Evolutionary conservation across 2,329 filamentous ascomycete species (phyloP).

Genomic region (Apiospora koreana): DNA sequence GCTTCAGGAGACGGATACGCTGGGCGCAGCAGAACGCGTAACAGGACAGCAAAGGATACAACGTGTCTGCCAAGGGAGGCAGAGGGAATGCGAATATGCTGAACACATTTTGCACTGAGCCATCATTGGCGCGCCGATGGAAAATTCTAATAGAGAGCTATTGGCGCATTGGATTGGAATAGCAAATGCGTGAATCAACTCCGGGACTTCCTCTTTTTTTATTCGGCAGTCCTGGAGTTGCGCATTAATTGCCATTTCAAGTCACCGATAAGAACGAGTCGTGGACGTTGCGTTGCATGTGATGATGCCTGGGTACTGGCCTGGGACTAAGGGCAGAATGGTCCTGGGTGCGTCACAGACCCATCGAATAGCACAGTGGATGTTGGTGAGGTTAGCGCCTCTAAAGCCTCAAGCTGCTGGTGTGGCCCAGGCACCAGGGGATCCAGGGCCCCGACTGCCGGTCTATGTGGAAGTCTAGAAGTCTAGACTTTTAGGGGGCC

Average conservation of each 20-base stretch:
- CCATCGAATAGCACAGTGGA: slow-evolving; percentile 2
- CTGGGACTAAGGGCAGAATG: too few species aligned
- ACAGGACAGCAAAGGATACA: background rate
- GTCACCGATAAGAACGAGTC: background rate
- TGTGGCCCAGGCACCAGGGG: background rate
- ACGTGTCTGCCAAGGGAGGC: background rate
- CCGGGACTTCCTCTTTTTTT: background rate
- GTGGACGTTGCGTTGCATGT: background rate
- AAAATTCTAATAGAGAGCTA: background rate
- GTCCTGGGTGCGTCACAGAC: background rate
- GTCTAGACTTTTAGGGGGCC: too few species aligned
- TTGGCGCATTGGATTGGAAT: background rate
- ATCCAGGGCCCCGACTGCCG: background rate
- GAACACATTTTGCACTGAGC: too few species aligned
- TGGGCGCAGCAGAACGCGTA: slow-evolving; percentile 3
- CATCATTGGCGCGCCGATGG: background rate
- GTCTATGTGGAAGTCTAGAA: background rate
- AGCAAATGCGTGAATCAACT: background rate
- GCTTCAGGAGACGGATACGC: background rate
- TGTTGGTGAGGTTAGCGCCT: background rate
- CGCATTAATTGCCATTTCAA: background rate
- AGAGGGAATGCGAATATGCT: too few species aligned
- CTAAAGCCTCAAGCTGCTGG: background rate
- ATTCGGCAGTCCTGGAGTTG: background rate
- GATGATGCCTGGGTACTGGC: background rate